A percentile compares a stretch with the other conserved stretches of the same genome.
Conservation (phyloP, 192 early-diverging fungal genomes). For the Entrophospora sp. region DNA sequence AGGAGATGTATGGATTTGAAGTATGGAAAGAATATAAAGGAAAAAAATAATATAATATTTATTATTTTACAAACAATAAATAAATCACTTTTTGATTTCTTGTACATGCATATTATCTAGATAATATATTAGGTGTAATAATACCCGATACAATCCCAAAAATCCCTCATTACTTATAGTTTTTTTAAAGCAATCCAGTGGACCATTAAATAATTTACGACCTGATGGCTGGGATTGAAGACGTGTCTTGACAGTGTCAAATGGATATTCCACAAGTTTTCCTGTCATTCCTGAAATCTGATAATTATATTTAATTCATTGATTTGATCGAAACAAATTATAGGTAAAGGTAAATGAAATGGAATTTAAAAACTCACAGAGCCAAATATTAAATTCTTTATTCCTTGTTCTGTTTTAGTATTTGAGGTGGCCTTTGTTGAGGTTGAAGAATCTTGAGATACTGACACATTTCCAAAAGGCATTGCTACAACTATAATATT, state of each 20-base stretch:
- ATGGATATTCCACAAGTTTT: conserved; percentile 93
- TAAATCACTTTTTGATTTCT: too few species aligned
- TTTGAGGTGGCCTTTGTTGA: neutral
- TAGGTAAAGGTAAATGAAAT: neutral
- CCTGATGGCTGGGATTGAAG: conserved; percentile 75
- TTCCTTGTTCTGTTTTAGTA: neutral
- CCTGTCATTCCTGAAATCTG: conserved; percentile 82
- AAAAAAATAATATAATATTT: too few species aligned
- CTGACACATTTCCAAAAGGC: too few species aligned
- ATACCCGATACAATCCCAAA: conserved; percentile 83
- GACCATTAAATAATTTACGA: conserved; percentile 59
- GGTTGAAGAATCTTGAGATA: neutral
- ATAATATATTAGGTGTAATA: too few species aligned
- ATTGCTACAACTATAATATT: too few species aligned
- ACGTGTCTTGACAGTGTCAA: conserved; percentile 92
- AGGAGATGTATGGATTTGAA: neutral
- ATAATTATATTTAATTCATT: neutral
- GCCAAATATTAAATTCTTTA: conserved; percentile 6
- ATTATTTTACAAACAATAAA: too few species aligned
- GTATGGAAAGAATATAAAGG: neutral
- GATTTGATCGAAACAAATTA: neutral
- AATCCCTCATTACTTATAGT: conserved; percentile 75
- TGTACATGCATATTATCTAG: too few species aligned
- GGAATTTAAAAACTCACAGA: neutral
- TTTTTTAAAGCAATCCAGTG: conserved; percentile 69